Evolutionary conservation across 2,329 filamentous ascomycete species (phyloP), one percentile per base, ranked within the genome.

Genomic region (Diplodia sapinea): DNA sequence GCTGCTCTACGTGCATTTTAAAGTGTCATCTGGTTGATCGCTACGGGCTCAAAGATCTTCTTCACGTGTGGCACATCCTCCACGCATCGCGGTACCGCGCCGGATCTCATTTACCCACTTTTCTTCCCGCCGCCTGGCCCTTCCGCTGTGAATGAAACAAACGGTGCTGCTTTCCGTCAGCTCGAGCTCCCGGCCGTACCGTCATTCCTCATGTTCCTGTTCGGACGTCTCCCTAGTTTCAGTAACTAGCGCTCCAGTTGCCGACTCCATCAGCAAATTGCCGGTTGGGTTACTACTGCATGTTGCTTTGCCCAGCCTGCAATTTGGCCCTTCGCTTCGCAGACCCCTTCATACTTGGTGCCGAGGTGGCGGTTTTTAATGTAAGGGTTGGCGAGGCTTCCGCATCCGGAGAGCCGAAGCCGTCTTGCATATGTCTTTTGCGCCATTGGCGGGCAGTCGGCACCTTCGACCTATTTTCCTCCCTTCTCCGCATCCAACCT

Each of bases 291-390:
- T 23, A 56, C 36, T 33, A 6, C 54, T 56, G 54, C 54, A 17
- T 38, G 1, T 23, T 13, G 31, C 54, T 56, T 56, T 56, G n/a
- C 8, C 31, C 15, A 15, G 31, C 54, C 33, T 13, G 33, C 54
- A 17, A 57, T 57, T 57, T 33, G 54, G n/a, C 11, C 26, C 52
- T 40, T 38, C 33, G 54, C 33, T 12, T 36, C 54, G 36, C 33
- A n/a, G n/a, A n/a, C 33, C 23, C 33, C 54, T 57, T 20, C 54
- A 57, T 40, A 12, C 15, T n/a, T 31, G 9, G n/a, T 40, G 33
- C 54, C 20, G n/a, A 38, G n/a, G n/a, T 38, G 26, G n/a, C 54
- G 54, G 54, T 15, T 40, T 57, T 57, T 57, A 57, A 57, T 57
- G 40, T 57, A 57, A 26, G 31, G 36, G 31, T 26, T 57, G 54